phyloP scores from a whole-genome alignment of 2,329 filamentous ascomycete genomes.

The Penicillium digitatum region DNA sequence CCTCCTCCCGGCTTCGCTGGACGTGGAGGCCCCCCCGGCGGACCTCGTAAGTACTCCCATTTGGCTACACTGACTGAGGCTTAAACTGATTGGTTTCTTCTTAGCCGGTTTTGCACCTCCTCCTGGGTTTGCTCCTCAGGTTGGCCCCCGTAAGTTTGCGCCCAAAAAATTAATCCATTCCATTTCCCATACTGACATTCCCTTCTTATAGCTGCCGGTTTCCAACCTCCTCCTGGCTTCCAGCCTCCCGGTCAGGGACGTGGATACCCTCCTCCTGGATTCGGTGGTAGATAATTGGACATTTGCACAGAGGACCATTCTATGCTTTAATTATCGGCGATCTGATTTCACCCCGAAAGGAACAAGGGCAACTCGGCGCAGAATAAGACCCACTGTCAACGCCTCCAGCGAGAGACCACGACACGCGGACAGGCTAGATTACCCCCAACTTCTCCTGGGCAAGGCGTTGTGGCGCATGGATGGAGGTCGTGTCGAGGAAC shows the following conservation, averaged over 20 bases:
- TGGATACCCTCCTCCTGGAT: slow-evolving; percentile 51
- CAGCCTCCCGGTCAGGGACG: slow-evolving; percentile 60
- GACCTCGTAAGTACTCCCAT: slow-evolving; percentile 48
- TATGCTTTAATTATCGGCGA: slow-evolving; percentile 23
- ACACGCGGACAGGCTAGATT: slow-evolving; percentile 26
- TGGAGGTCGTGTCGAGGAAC: slow-evolving; percentile 31
- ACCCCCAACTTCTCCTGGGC: slow-evolving; percentile 33
- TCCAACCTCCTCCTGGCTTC: slow-evolving; percentile 67
- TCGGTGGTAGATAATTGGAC: slow-evolving; percentile 42
- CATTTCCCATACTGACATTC: slow-evolving; percentile 32
- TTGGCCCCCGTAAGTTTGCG: slow-evolving; percentile 44
- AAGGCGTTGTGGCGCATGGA: slow-evolving; percentile 44
- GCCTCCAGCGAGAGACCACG: slow-evolving; percentile 17
- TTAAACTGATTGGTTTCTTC: slow-evolving; percentile 16
- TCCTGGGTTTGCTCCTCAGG: slow-evolving; percentile 46
- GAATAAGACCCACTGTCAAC: slow-evolving; percentile 8
- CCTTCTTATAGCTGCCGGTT: slow-evolving; percentile 46
- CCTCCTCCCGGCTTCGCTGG: slow-evolving; percentile 50
- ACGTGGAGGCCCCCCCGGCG: slow-evolving; percentile 49
- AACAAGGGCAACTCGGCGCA: slow-evolving; percentile 12
- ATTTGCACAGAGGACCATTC: slow-evolving; percentile 19
- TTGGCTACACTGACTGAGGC: not conserved
- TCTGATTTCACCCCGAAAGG: slow-evolving; percentile 19
- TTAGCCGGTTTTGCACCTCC: slow-evolving; percentile 48
- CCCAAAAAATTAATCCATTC: slow-evolving; percentile 9